Conservation (phyloP, 2,329 filamentous ascomycete genomes). For the Setomelanomma holmii region DNA sequence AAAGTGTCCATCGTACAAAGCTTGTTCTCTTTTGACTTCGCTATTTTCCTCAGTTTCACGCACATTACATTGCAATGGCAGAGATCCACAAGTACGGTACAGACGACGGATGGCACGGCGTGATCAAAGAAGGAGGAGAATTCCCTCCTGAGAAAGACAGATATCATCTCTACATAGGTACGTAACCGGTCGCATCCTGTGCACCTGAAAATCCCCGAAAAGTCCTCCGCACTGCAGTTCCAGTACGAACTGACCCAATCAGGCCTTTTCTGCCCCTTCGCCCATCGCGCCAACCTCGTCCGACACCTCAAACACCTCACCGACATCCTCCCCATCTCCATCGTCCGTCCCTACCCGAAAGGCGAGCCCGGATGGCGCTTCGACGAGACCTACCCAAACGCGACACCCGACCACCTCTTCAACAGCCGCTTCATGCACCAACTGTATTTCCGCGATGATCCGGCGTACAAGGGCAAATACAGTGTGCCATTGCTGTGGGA, state of each 20-base stretch:
- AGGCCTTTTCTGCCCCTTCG: slow-evolving; percentile 71
- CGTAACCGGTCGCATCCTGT: too few relatives aligned
- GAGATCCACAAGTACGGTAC: slow-evolving; percentile 48
- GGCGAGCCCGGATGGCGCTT: slow-evolving; percentile 69
- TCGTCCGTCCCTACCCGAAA: slow-evolving; percentile 72
- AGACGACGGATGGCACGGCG: slow-evolving; percentile 60
- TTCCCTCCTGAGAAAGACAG: slow-evolving; percentile 60
- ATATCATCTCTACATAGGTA: slow-evolving; percentile 64
- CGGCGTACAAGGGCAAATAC: slow-evolving; percentile 67
- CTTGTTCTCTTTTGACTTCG: too few relatives aligned
- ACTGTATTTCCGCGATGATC: slow-evolving; percentile 68
- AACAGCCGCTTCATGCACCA: slow-evolving; percentile 66
- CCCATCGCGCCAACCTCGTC: slow-evolving; percentile 66
- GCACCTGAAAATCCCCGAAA: too few relatives aligned
- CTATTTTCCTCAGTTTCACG: background rate
- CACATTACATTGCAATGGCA: too few relatives aligned
- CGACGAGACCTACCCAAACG: slow-evolving; percentile 62
- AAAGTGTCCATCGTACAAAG: background rate
- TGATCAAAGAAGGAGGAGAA: slow-evolving; percentile 54
- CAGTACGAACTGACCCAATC: too few relatives aligned
- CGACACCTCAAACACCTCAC: slow-evolving; percentile 65
- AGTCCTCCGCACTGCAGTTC: too few relatives aligned
- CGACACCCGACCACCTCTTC: slow-evolving; percentile 68
- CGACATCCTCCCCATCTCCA: slow-evolving; percentile 61
- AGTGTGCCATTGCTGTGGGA: slow-evolving; percentile 70